phyloP scores from a whole-genome alignment of 164 flowering plant species.

The Magnolia kwangsiensis region DNA sequence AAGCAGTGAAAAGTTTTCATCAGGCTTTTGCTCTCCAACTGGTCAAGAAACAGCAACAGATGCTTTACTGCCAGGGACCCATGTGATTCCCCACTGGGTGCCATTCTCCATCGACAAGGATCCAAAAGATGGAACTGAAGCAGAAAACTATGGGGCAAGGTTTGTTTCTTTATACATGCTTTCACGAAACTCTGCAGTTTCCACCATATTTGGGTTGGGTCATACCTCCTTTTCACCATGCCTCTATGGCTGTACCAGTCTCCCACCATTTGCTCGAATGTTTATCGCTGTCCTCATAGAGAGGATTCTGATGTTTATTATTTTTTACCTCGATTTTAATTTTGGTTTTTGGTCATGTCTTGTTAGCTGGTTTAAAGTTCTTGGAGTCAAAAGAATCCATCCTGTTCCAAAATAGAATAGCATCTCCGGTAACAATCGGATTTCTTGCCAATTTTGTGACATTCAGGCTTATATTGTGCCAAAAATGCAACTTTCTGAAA shows the following conservation, averaged over 20 bases:
- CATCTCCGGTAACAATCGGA: not conserved
- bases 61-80: constrained; percentile 49
- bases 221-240: not conserved
- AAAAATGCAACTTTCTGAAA: not conserved
- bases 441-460: not conserved
- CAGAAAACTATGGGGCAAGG: constrained; percentile 77
- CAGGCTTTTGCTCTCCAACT: constrained; percentile 19
- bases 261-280: not conserved
- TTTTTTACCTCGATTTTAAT: not conserved
- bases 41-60: constrained; percentile 29
- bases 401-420: not conserved
- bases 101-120: constrained; percentile 31
- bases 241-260: not conserved
- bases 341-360: not conserved
- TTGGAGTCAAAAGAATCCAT: not conserved
- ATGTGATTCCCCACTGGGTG: constrained; percentile 84
- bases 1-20: constrained; percentile 18
- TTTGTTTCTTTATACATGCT: constrained; percentile 28
- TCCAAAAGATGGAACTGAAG: constrained; percentile 30
- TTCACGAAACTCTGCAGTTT: not conserved
- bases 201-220: not conserved
- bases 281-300: not conserved
- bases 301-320: not conserved
- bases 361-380: not conserved
- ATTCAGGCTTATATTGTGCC: not conserved